Evolutionary conservation across 805 yeast genomes (phyloP).

Genomic region (Pichia occidentalis): DNA sequence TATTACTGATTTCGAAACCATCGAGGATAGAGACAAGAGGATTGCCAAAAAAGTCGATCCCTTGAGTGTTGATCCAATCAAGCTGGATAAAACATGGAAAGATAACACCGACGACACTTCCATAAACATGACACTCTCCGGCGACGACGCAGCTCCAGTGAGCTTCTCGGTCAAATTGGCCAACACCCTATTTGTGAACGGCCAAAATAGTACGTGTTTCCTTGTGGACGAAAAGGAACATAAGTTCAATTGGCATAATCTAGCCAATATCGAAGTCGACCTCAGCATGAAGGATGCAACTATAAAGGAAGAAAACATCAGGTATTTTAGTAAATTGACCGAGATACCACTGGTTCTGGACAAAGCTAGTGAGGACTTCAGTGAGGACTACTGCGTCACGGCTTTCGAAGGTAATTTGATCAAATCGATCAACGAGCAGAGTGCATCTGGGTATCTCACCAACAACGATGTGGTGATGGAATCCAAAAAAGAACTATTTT

Average conservation of each 20-base stretch:
- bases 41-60: constrained; percentile 9
- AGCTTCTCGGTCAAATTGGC: constrained; percentile 18
- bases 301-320: constrained; percentile 2
- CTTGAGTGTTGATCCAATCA: constrained; percentile 17
- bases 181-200: constrained; percentile 25
- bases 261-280: constrained; percentile 4
- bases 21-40: constrained; percentile 9
- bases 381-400: constrained; percentile 37
- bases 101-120: constrained; percentile 9
- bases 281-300: not conserved
- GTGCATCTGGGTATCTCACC: constrained; percentile 56
- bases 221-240: constrained; percentile 10
- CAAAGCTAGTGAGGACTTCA: constrained; percentile 8
- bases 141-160: not conserved
- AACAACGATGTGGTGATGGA: constrained; percentile 32
- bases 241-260: constrained; percentile 12
- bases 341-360: constrained; percentile 14
- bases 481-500: constrained; percentile 20
- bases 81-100: constrained; percentile 19
- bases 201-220: constrained; percentile 23
- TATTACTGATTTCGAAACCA: constrained; percentile 12
- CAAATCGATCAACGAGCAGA: constrained; percentile 44
- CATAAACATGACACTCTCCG: constrained; percentile 8
- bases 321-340: constrained; percentile 10
- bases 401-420: constrained; percentile 51